Base-by-base conservation (phyloP, 352 stramenopile species). In the Phytophthora citricola region DNA sequence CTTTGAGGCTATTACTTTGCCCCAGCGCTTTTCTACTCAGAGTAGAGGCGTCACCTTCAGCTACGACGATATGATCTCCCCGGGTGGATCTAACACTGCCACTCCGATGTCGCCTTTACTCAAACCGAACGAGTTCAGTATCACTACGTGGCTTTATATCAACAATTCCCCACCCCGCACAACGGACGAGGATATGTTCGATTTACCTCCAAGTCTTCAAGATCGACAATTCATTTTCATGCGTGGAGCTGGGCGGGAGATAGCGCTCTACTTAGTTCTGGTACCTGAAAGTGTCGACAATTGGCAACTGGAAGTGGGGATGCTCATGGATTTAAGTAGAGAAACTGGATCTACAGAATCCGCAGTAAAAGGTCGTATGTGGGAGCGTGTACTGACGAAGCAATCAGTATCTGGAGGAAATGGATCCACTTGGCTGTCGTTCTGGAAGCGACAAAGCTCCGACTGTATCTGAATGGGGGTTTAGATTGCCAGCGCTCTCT, bases 341-440 rank as follows among this genome's bases (percentile, higher is more conserved):
- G 50, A 58, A 26, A 11, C 24, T 2, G 46, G 50, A 1, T 40
- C 39, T 31, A 46, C 36, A 17, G 54, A 66, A 26, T 52, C 29
- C 7, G 4, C 47, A 4, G 32, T 58, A 22, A 73, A 58, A 36
- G 66, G 40, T 58, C 66, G 47, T 27, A 88, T 84, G 8, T 81
- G 72, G 60, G 84, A 91, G 46, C 77, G 89, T 9, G 41, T 97
- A 10, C 50, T 80, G 6, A 93, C 89, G 12, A 97, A 97, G 66
- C 79, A 85, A 20, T 20, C 73, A 2, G 49, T 98, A n/a, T 39
- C 63, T n/a, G 41, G 64, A 9, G 73, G 9, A 80, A 63, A 32
- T 98, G 94, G 94, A 79, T 76, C 1, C 90, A 98, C 49, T 69
- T 98, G 6, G 87, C 87, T 3, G 56, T 98, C 4, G 88, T 98